phyloP scores from a whole-genome alignment of 208 protist species.

The Acanthamoeba polyphaga region DNA sequence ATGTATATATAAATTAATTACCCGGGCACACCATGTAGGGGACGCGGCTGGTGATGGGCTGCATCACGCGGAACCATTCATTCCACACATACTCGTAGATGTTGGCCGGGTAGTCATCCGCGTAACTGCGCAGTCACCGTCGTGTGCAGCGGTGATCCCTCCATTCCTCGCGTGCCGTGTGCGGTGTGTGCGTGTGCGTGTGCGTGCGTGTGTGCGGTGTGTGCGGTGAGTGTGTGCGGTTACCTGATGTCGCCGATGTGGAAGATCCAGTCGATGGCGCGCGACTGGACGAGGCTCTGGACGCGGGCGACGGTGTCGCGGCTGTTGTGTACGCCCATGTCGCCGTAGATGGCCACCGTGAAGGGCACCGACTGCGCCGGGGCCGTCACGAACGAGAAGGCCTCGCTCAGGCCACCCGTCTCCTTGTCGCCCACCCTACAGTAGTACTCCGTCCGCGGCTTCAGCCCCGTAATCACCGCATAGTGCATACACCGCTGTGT shows the following conservation, averaged over 20 bases:
- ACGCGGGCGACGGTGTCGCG: conserved; percentile 8
- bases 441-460: not conserved
- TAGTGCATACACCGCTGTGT: too few species aligned
- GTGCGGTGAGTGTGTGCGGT: too few species aligned
- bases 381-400: conserved; percentile 15
- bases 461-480: too few species aligned
- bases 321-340: conserved; percentile 59
- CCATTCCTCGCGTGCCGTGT: too few species aligned
- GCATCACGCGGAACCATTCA: conserved; percentile 64
- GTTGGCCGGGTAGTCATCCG: conserved; percentile 41
- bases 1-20: not conserved
- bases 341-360: conserved; percentile 36
- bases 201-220: too few species aligned
- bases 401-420: conserved; percentile 15
- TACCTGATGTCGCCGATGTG: conserved; percentile 72
- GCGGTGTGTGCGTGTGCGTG: too few species aligned
- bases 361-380: not conserved
- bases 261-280: conserved; percentile 30
- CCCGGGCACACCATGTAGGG: conserved; percentile 65
- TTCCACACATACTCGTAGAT: conserved; percentile 72
- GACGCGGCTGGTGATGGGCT: not conserved
- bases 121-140: conserved; percentile 15
- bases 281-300: not conserved
- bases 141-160: not conserved
- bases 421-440: conserved; percentile 10